Evolutionary conservation across 768 basidiomycete genomes (phyloP).

Genomic region (Podaxis carcinomalis): DNA sequence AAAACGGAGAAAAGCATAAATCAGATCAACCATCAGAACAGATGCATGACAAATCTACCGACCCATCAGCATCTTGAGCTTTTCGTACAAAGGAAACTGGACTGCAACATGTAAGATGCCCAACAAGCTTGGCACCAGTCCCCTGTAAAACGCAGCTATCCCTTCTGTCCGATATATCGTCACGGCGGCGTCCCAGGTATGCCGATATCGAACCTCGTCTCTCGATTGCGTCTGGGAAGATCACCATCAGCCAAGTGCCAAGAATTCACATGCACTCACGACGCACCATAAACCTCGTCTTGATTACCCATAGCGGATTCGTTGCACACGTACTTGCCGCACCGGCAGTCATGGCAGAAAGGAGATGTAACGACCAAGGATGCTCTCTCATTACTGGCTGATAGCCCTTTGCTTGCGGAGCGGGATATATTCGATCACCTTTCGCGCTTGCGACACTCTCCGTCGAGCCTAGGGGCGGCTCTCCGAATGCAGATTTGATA

Average conservation of each 20-base stretch:
- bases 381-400: slow-evolving; percentile 78
- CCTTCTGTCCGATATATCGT: slow-evolving; percentile 93
- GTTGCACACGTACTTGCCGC: slow-evolving; percentile 91
- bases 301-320: slow-evolving; percentile 98
- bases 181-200: slow-evolving; percentile 84
- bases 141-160: slow-evolving; percentile 85
- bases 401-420: slow-evolving; percentile 82
- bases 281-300: slow-evolving; percentile 95
- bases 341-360: slow-evolving; percentile 95
- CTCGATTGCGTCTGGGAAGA: slow-evolving; percentile 71
- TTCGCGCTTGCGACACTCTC: slow-evolving; percentile 13
- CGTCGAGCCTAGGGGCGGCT: slow-evolving; percentile 44
- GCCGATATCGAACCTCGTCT: slow-evolving; percentile 74
- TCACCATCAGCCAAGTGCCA: slow-evolving; percentile 4
- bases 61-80: slow-evolving; percentile 85
- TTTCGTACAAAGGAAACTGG: slow-evolving; percentile 96
- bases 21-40: slow-evolving; percentile 2
- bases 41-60: slow-evolving; percentile 29
- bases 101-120: slow-evolving; percentile 95
- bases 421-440: slow-evolving; percentile 64
- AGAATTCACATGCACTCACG: not conserved
- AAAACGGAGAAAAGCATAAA: not conserved
- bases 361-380: slow-evolving; percentile 83
- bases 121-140: slow-evolving; percentile 86
- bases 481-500: slow-evolving; percentile 82